These are phyloP conservation scores for Litchi chinensis DNA, from an alignment of 345 rosid genomes.

Conservation along the genomic window DNA sequence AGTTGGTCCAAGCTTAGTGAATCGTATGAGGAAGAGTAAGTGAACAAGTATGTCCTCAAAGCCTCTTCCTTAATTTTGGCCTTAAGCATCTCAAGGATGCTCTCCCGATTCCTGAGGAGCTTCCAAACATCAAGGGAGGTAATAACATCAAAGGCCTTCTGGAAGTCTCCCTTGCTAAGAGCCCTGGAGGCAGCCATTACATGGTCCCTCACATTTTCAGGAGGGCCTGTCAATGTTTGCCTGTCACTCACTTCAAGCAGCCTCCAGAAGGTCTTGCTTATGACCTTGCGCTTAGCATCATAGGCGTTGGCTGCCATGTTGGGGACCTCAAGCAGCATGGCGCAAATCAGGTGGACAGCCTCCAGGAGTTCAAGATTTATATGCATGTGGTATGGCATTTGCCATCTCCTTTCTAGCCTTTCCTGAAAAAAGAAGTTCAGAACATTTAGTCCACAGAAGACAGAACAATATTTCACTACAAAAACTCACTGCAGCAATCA, in stretches of 20 bases:
- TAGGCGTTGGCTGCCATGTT: conserved; percentile 62
- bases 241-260: conserved; percentile 72
- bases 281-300: conserved; percentile 64
- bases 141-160: conserved; percentile 61
- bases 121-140: conserved; percentile 83
- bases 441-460: background rate
- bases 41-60: conserved; percentile 72
- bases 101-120: conserved; percentile 60
- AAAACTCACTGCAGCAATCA: background rate
- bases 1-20: conserved; percentile 70
- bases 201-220: conserved; percentile 90
- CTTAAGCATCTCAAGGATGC: conserved; percentile 71
- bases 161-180: conserved; percentile 72
- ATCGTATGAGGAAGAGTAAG: conserved; percentile 61
- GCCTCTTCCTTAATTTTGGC: conserved; percentile 88
- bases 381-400: conserved; percentile 99
- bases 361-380: conserved; percentile 92
- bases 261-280: conserved; percentile 84
- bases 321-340: conserved; percentile 75
- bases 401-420: conserved; percentile 84
- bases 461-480: background rate
- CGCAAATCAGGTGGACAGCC: conserved; percentile 84
- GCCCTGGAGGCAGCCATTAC: conserved; percentile 86
- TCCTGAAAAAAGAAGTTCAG: conserved; percentile 49
- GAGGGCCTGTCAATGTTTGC: conserved; percentile 85